Evolutionary conservation across 805 yeast genomes (phyloP), one percentile per base, ranked within the genome.

Genomic region (Candida boleticola): DNA sequence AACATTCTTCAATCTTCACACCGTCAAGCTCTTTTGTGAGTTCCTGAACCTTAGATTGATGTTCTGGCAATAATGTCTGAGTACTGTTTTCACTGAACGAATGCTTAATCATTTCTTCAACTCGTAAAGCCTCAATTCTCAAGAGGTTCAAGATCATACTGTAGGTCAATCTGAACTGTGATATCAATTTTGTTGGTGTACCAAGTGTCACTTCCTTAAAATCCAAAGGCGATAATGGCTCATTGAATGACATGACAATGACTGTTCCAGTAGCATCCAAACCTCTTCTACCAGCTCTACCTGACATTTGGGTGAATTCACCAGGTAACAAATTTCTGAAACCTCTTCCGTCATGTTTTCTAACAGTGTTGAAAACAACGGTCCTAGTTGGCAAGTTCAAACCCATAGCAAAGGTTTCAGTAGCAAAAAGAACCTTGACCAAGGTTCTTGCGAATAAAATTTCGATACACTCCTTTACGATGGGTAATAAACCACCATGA

Each of bases 341-440:
- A 0, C 78, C 77, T 23, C 82, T 76, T 36, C 98, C 98, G 58
- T 93, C 99, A 60, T 92, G 96, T 57, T 93, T 93, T 50, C 92
- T 71, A 38, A 85, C 68, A 36, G 85, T 88, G 47, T 89, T 79
- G 61, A 93, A 93, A 0, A 92, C 90, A 27, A 93, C 99, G 0
- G 99, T 93, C 66, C 96, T 82, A 0, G 99, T 92, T 10, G 99
- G 99, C 57, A 93, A 71, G 59, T 93, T 93, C 59, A 93, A 76
- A 11, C 99, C 99, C 98, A 93, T 93, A 5, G 99, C 98, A 73
- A 93, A 92, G 0, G 99, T 93, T 63, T 93, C 99, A 0, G 99
- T 93, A 0, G 99, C 98, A 68, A 93, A 93, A 40, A 93, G 68
- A 1, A 92, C 93, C 61, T 89, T 90, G 34, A 93, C 86, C 39